Conservation (phyloP, 176 grass and related monocot species). For the Oryza meridionalis region DNA sequence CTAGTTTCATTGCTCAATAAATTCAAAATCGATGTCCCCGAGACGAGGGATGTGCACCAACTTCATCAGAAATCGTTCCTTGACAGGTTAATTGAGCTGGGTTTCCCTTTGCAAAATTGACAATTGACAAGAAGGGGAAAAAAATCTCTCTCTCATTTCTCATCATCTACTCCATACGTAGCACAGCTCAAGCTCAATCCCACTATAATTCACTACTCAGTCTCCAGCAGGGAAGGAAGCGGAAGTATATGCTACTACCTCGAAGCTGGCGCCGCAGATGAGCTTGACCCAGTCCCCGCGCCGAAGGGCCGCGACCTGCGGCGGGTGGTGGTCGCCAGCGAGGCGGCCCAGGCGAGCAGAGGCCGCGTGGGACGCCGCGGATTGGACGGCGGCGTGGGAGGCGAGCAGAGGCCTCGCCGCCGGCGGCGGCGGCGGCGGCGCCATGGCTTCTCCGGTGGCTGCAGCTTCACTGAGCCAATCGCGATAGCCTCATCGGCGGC, state of each 20-base stretch:
- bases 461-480: neutral
- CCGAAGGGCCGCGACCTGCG: constrained; percentile 68
- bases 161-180: neutral
- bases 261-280: constrained; percentile 97
- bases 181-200: neutral
- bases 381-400: constrained; percentile 52
- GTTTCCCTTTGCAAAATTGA: neutral
- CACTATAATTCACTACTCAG: too few relatives aligned
- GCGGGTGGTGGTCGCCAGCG: constrained; percentile 27
- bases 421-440: constrained; percentile 39
- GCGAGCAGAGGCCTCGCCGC: constrained; percentile 35
- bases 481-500: neutral
- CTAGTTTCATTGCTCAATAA: neutral
- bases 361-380: constrained; percentile 15
- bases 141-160: neutral
- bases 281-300: constrained; percentile 93
- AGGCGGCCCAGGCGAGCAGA: neutral
- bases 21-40: neutral
- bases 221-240: neutral
- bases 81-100: neutral
- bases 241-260: constrained; percentile 37
- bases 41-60: neutral
- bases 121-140: neutral
- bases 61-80: neutral
- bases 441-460: constrained; percentile 32